These are phyloP conservation scores for Tarenaya hassleriana DNA, from an alignment of 345 rosid species.

Conservation along the genomic window DNA sequence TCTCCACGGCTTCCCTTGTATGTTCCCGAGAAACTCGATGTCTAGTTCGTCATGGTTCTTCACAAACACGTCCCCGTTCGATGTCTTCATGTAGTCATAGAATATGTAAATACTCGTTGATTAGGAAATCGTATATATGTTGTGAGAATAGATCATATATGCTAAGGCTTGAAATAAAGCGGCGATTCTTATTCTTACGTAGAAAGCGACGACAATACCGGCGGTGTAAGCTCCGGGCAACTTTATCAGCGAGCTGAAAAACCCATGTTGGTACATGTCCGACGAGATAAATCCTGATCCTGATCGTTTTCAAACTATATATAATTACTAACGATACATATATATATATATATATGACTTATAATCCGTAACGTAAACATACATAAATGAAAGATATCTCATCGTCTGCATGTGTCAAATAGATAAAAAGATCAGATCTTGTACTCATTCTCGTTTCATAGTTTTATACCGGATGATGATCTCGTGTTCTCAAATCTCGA, in stretches of 20 bases:
- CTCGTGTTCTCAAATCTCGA: no score
- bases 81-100: no score
- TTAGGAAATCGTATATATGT: background rate
- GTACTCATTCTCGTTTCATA: no score
- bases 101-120: no score
- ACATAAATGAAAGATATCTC: no score
- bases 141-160: background rate
- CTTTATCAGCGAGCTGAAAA: constrained; percentile 85
- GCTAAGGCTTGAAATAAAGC: background rate
- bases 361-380: background rate
- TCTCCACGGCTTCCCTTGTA: constrained; percentile 77
- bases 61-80: constrained; percentile 73
- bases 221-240: constrained; percentile 76
- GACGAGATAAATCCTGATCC: constrained; percentile 91
- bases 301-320: constrained; percentile 20
- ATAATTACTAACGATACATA: no score
- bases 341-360: background rate
- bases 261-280: constrained; percentile 68
- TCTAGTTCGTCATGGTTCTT: constrained; percentile 85
- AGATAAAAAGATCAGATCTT: no score
- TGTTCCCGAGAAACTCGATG: constrained; percentile 84
- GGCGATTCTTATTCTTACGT: constrained; percentile 45
- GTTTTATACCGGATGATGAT: no score
- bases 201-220: constrained; percentile 80
- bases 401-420: no score